Base-by-base conservation (phyloP, 2,329 filamentous ascomycete genomes). In the Aspergillus luchuensis region DNA sequence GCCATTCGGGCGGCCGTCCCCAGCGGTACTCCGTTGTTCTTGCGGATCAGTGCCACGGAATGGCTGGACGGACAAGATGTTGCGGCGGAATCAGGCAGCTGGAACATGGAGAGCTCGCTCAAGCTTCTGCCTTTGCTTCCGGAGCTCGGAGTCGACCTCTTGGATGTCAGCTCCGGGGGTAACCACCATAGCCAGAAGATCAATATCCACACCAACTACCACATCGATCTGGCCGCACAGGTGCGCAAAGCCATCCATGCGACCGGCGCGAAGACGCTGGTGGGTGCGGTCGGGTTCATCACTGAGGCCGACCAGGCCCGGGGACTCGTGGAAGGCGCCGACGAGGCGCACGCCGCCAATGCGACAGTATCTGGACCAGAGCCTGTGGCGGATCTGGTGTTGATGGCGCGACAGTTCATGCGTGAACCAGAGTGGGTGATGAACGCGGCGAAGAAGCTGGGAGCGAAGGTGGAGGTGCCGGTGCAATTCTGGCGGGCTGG, bases 31-130 rank as follows among this genome's bases (percentile, higher is more conserved):
- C 91, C 91, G 0, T 77, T 93, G 0, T 88, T 92, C 67, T 78
- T 91, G 11, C 85, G 91, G 11, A 85, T 93, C 69, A 88, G 85
- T 56, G 89, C 87, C 0, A 88, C 87, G 0, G 90, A 93, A 71
- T 92, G 89, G 88, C 81, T 93, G 0, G 87, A 91, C 52, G 81
- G 63, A 1, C 58, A 66, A 25, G 53, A 63, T 0, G 57, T 66
- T 11, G 68, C 67, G 25, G 63, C 62, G 15, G 52, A 66, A 30
- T 61, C 61, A n/a, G 65, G 71, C 47, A 74, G 67, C 49, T 82
- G 79, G 79, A 74, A 77, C 21, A 65, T 80, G 10, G 67, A 73
- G 21, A 75, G 73, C 38, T 78, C 76, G 2, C 72, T 78, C 17
- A 61, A 68, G 41, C 67, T 82, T 2, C 76, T 77, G 0, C 79